Evolutionary conservation across 2,329 filamentous ascomycete species (phyloP).

Genomic region (Bisporella sp.): DNA sequence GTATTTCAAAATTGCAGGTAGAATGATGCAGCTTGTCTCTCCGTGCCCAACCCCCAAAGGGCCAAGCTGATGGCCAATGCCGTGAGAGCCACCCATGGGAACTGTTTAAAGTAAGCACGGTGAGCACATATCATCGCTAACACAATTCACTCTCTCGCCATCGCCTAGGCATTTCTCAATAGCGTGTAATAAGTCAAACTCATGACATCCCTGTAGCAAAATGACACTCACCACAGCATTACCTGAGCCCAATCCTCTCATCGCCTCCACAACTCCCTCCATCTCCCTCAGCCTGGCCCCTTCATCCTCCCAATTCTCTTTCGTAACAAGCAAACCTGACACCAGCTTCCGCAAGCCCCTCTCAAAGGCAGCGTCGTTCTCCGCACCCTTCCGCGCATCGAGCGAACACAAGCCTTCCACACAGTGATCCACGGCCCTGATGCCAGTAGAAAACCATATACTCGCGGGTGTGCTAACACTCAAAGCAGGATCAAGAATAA

Average conservation of each 20-base stretch:
- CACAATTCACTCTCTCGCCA: too few relatives aligned
- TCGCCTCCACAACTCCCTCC: conserved; percentile 44
- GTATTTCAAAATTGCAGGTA: conserved; percentile 49
- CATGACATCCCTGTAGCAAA: too few relatives aligned
- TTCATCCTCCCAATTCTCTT: conserved; percentile 11
- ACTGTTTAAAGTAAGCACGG: conserved; percentile 11
- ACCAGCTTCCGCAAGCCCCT: conserved; percentile 18
- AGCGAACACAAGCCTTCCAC: conserved; percentile 46
- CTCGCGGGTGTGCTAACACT: conserved; percentile 41
- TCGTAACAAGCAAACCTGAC: conserved; percentile 19
- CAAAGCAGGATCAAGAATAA: conserved; percentile 50
- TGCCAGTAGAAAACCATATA: conserved; percentile 51
- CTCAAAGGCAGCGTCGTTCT: conserved; percentile 13
- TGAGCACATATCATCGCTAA: too few relatives aligned
- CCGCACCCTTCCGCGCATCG: conserved; percentile 5
- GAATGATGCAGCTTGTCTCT: conserved; percentile 50
- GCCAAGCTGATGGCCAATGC: conserved; percentile 36
- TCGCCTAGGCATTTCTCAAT: too few relatives aligned
- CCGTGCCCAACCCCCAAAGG: conserved; percentile 47
- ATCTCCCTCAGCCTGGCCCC: conserved; percentile 14
- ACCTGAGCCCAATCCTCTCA: conserved; percentile 36
- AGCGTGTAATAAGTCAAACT: too few relatives aligned
- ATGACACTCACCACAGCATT: too few relatives aligned
- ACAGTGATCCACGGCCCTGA: conserved; percentile 50
- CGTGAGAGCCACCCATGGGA: conserved; percentile 33